Evolutionary conservation across 73 alveolate genomes (phyloP).

Genomic region (Uronychia binucleata): DNA sequence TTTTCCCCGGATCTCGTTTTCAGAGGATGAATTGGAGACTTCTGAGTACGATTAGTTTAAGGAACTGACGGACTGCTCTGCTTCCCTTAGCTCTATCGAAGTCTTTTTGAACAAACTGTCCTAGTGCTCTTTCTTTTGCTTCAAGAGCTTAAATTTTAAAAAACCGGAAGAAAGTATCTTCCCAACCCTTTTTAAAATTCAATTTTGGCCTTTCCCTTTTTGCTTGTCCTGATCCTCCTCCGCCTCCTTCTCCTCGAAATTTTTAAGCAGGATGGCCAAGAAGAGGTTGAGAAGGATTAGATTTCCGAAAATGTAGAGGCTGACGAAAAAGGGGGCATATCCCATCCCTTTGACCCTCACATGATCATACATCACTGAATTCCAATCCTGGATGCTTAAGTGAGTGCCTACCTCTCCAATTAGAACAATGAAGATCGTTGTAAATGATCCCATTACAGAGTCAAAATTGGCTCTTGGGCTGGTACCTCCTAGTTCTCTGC

Average conservation of each 20-base stretch:
- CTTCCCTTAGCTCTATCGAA: too few relatives aligned
- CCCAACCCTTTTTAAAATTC: too few relatives aligned
- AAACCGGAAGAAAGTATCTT: too few relatives aligned
- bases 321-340: constrained; percentile 14
- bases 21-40: too few relatives aligned
- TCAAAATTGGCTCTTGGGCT: constrained; percentile 61
- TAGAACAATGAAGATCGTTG: constrained; percentile 40
- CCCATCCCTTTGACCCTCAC: constrained; percentile 14
- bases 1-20: too few relatives aligned
- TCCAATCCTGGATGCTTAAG: constrained; percentile 46
- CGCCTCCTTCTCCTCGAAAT: constrained; percentile 22
- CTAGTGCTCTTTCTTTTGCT: too few relatives aligned
- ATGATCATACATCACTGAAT: constrained; percentile 19
- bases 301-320: constrained; percentile 22
- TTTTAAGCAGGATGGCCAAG: constrained; percentile 36
- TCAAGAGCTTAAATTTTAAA: too few relatives aligned
- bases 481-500: neutral
- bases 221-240: too few relatives aligned
- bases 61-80: too few relatives aligned
- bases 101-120: too few relatives aligned
- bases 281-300: constrained; percentile 31
- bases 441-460: constrained; percentile 28
- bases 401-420: constrained; percentile 49
- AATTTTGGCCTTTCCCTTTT: too few relatives aligned
- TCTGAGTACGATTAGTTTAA: too few relatives aligned